A percentile compares a stretch with the other conserved stretches of the same genome.
phyloP scores from a whole-genome alignment of 352 stramenopile genomes.

The Phytophthora capsici region DNA sequence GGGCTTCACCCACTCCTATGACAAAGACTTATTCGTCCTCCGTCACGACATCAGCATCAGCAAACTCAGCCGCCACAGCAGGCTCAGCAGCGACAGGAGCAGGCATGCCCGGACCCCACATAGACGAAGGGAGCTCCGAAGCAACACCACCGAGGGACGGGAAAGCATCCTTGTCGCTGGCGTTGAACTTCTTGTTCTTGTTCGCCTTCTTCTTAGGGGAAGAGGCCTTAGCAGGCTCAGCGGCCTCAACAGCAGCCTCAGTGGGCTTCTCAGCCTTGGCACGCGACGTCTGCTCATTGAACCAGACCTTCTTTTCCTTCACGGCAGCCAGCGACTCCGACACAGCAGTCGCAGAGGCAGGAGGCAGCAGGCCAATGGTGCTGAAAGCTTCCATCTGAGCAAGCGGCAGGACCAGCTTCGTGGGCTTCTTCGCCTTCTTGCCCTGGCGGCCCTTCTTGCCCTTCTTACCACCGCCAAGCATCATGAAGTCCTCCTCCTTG shows the following conservation, averaged over 20 bases:
- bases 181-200: conserved; percentile 90
- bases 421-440: conserved; percentile 84
- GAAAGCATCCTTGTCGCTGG: conserved; percentile 78
- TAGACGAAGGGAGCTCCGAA: conserved; percentile 49
- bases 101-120: conserved; percentile 72
- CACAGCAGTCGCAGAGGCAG: conserved; percentile 85
- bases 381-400: conserved; percentile 92
- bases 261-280: conserved; percentile 45
- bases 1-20: conserved; percentile 20
- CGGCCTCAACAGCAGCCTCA: conserved; percentile 24
- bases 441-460: conserved; percentile 60
- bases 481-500: conserved; percentile 89
- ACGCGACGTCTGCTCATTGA: conserved; percentile 69
- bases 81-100: conserved; percentile 40
- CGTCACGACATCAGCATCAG: conserved; percentile 47
- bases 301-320: conserved; percentile 96
- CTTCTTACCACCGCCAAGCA: conserved; percentile 71
- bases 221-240: conserved; percentile 33
- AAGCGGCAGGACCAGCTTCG: conserved; percentile 81
- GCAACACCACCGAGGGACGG: conserved; percentile 71
- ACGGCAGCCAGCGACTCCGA: conserved; percentile 92
- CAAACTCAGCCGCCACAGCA: conserved; percentile 48
- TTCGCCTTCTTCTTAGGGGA: conserved; percentile 70
- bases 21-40: conserved; percentile 45
- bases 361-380: conserved; percentile 91